Conservation (phyloP, 2,329 filamentous ascomycete species). For the Emergomyces pasteurianus region DNA sequence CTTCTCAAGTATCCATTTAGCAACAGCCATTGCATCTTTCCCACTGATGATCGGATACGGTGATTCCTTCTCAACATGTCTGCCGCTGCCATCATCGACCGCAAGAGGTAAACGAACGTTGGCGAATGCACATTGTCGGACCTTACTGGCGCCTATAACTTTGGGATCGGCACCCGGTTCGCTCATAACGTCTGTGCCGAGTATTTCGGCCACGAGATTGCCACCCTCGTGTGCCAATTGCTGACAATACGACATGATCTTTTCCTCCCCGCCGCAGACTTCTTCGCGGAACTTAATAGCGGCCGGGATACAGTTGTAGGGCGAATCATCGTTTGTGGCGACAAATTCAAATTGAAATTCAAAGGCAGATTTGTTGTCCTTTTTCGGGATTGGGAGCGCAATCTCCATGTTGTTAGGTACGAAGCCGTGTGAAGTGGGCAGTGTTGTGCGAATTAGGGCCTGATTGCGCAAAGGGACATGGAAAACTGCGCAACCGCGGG, state of each 20-base stretch:
- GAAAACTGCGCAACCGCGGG: conserved; percentile 68
- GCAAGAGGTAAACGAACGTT: conserved; percentile 63
- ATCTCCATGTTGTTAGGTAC: conserved; percentile 28
- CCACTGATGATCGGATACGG: conserved; percentile 22
- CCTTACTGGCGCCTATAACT: conserved; percentile 13
- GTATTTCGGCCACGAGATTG: conserved; percentile 44
- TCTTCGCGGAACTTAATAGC: conserved; percentile 59
- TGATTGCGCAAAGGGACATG: conserved; percentile 71
- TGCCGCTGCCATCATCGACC: conserved; percentile 17
- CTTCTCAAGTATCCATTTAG: conserved; percentile 46
- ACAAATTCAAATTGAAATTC: conserved; percentile 63
- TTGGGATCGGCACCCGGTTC: conserved; percentile 23
- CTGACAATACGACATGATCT: conserved; percentile 52
- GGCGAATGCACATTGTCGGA: conserved; percentile 56
- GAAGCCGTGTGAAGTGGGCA: conserved; percentile 76
- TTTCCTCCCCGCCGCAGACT: conserved; percentile 60
- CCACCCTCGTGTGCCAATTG: conserved; percentile 54
- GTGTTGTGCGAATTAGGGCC: conserved; percentile 55
- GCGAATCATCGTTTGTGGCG: conserved; percentile 60
- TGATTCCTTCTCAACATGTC: conserved; percentile 2
- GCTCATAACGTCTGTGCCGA: conserved; percentile 63
- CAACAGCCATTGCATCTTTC: conserved; percentile 31
- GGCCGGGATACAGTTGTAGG: conserved; percentile 60
- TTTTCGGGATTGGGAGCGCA: conserved; percentile 6
- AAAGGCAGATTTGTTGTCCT: conserved; percentile 44